phyloP scores from a whole-genome alignment of 2,329 filamentous ascomycete genomes.

The Hypoxylon sp. region DNA sequence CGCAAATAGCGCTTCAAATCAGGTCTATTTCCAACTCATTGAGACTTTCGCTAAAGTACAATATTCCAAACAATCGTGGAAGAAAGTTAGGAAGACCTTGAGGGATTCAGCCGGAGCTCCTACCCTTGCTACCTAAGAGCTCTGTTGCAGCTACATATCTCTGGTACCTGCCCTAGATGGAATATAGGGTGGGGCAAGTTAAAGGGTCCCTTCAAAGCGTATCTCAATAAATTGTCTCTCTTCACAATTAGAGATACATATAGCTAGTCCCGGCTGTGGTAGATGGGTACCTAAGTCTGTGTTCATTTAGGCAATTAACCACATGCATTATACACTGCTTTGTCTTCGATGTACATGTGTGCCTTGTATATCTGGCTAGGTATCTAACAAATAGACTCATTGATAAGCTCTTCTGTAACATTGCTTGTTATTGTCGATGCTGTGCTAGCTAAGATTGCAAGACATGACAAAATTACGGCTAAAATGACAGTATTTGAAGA shows the following conservation, averaged over 20 bases:
- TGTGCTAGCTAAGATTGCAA: background rate
- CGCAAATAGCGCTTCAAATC: slow-evolving; percentile 20
- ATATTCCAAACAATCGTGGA: background rate
- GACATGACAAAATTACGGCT: slow-evolving; percentile 16
- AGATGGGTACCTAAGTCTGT: no score
- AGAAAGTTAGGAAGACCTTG: background rate
- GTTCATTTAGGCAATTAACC: no score
- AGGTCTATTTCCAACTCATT: slow-evolving; percentile 20
- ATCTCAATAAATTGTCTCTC: no score
- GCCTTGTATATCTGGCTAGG: no score
- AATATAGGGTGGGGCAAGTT: background rate
- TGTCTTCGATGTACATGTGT: no score
- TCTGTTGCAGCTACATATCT: background rate
- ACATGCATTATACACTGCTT: no score
- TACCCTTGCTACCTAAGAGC: background rate
- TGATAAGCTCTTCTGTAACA: background rate
- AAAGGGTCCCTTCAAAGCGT: no score
- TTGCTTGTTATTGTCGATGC: background rate
- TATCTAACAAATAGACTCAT: no score
- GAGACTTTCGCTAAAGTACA: background rate
- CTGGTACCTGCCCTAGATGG: no score
- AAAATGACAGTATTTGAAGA: slow-evolving; percentile 21
- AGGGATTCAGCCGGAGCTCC: background rate
- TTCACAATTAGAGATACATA: no score
- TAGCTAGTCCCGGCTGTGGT: no score